Evolutionary conservation across 169 alveolate species (phyloP), one percentile per base, ranked within the genome.

Genomic region (Eimeria falciformis): DNA sequence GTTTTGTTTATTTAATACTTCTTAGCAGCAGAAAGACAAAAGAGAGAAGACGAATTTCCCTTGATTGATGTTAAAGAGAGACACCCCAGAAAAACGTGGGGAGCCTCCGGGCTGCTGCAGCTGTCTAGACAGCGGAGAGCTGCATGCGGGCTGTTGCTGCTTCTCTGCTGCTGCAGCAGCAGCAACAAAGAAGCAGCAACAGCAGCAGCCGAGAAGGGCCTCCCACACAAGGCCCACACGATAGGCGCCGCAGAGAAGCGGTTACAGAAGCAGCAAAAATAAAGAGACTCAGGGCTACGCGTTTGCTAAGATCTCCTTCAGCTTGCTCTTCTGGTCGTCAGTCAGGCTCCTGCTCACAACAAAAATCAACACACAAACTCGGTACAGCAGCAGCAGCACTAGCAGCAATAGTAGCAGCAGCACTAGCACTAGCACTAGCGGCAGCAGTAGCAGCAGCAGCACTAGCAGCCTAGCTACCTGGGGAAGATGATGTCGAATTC

Each of bases 401-500:
- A 5, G 2, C 56, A 7, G 56, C 40, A 12, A 37, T 45, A 66
- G 43, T 37, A 6, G 12, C 25, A 18, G 33, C 33, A 62, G 17
- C 12, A n/a, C 33, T 18, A 25, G 25, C 12, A 18, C 17, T n/a
- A 62, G 75, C 25, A 21, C 25, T 17, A n/a, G 33, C 25, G 29
- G 55, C 55, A 40, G 56, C 25, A 3, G 45, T 68, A 37, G 69
- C 53, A 27, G 33, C 62, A 23, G 18, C 33, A 11, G 37, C 33
- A 2, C 68, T 5, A 5, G 58, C 47, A 9, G 85, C 84, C 43
- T 65, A n/a, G n/a, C n/a, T n/a, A 87, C 90, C 89, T 88, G 5
- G 96, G 96, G 68, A 92, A 94, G 46, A 27, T 62, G 68, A 94
- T 91, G 81, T 94, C 96, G 79, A 94, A 94, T 65, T 94, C 96